Evolutionary conservation across 208 protist genomes (phyloP), one percentile per base, ranked within the genome.

Genomic region (Leishmania gerbilli): DNA sequence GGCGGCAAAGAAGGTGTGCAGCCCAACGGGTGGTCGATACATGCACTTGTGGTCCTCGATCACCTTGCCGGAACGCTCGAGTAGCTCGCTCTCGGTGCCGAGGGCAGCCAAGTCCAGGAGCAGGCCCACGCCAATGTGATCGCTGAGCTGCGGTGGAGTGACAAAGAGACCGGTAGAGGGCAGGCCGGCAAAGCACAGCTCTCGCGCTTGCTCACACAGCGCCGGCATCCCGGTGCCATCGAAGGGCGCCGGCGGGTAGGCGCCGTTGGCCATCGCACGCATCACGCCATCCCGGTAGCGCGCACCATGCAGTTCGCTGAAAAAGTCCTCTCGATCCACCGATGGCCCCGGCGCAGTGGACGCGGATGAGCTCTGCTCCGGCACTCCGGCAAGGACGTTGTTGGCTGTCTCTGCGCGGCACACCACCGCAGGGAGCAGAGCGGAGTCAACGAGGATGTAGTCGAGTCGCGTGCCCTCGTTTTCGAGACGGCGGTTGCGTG

Each of bases 401-500:
- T 97, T 97, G 68, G 90, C 87, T 31, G 87, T 93, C 42, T 74
- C 81, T 6, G 71, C 17, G 31, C 91, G 91, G 11, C 83, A 88
- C 40, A 88, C 80, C 24, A 97, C 87, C 11, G 79, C 71, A 27
- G 84, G 84, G 42, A 82, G 53, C 65, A 98, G 83, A 34, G 49
- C 81, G 5, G 81, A 83, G 82, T 97, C 94, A 47, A 98, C 89
- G 34, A 98, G 87, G 78, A 97, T 95, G 88, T 97, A 98, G 81
- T 98, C 96, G 27, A 98, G 92, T 40, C 96, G 92, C 15, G 91
- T 96, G 58, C 96, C 96, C 45, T 95, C 91, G 81, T 98, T 98
- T 47, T 86, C 84, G 17, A 91, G 90, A 19, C 96, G 93, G 56
- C 86, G 86, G 82, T 98, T 98, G 80, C 86, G 90, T 19, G 90